Base-by-base conservation (phyloP, 1,284 basidiomycete genomes). In the Ceratobasidium theobromae region DNA sequence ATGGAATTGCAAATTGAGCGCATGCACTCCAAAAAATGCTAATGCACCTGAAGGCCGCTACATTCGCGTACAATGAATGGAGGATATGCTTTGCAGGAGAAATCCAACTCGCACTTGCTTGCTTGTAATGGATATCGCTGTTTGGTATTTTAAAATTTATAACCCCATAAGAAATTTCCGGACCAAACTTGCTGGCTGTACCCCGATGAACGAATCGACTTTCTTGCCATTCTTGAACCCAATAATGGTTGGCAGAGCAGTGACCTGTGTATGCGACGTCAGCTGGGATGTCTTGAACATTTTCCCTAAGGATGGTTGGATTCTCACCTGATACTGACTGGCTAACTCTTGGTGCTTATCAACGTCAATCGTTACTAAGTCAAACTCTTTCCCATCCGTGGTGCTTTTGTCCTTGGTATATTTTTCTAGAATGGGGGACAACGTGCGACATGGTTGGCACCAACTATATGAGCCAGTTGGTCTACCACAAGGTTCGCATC, bases 361-460 rank as follows among this genome's bases (percentile, higher is more conserved):
- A 0, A 82, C 82, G 73, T 91, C 79, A 52, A 91, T 73, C 62
- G 87, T 88, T 66, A 90, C 80, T 65, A 90, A 79, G 75, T 91
- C 88, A 4, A 89, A 73, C 1, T 82, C 75, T 40, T 77, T 74
- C 12, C 84, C 85, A 11, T 79, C 82, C 81, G 12, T 86, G 80
- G 70, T 78, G 81, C 53, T 76, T 55, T 32, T 72, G 70, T 45
- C 79, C 71, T 69, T 73, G 12, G 84, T 80, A 27, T 86, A 70
- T 68, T 78, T 80, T 71, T 86, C 79, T 30, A 89, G 77, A 68
- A 87, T 75, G 46, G 89, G 89, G 1, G 86, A 85, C 45, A 90
- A 79, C 74, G 79, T 76, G 70, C 82, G 85, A 77, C 89, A 91
- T 53, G 87, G 88, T 27, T 79, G 77, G 71, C 89, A 91, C 89